phyloP scores from a whole-genome alignment of 495 filamentous ascomycete species.

The Penicillium dipodomyicola region DNA sequence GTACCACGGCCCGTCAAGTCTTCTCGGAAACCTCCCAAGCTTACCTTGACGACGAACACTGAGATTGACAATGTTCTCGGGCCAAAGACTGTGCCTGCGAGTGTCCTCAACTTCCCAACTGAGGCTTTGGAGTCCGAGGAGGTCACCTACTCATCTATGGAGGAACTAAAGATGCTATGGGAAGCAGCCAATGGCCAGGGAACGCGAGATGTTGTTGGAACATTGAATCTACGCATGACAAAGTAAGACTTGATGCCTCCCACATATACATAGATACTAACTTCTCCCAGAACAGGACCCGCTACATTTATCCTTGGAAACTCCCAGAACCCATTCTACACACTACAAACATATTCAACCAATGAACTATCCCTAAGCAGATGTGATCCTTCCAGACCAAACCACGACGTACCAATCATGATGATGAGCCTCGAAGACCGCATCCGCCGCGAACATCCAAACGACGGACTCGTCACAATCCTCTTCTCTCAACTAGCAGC shows the following conservation, averaged over 20 bases:
- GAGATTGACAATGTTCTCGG: constrained; percentile 44
- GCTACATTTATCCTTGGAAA: constrained; percentile 43
- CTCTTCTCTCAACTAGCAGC: constrained; percentile 69
- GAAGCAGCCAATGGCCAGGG: constrained; percentile 55
- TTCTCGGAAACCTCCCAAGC: constrained; percentile 35
- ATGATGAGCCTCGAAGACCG: constrained; percentile 59
- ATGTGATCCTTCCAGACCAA: constrained; percentile 36
- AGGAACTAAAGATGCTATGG: constrained; percentile 52
- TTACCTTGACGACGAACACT: constrained; percentile 30
- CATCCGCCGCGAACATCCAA: constrained; percentile 54
- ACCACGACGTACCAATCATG: constrained; percentile 50
- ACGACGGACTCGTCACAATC: constrained; percentile 69
- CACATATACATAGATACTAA: constrained; percentile 18
- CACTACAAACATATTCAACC: constrained; percentile 42
- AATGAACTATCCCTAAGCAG: constrained; percentile 42
- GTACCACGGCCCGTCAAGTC: constrained; percentile 37
- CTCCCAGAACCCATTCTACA: constrained; percentile 45
- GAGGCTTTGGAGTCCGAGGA: constrained; percentile 37
- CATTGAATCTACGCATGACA: constrained; percentile 46
- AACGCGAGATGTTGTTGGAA: constrained; percentile 33
- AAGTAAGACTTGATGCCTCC: constrained; percentile 30
- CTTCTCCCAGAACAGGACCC: constrained; percentile 27
- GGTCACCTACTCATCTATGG: constrained; percentile 39
- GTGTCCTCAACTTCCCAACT: constrained; percentile 45
- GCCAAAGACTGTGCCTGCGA: constrained; percentile 47